Base-by-base conservation (phyloP, 2,329 filamentous ascomycete genomes). In the Colletotrichum sp. region DNA sequence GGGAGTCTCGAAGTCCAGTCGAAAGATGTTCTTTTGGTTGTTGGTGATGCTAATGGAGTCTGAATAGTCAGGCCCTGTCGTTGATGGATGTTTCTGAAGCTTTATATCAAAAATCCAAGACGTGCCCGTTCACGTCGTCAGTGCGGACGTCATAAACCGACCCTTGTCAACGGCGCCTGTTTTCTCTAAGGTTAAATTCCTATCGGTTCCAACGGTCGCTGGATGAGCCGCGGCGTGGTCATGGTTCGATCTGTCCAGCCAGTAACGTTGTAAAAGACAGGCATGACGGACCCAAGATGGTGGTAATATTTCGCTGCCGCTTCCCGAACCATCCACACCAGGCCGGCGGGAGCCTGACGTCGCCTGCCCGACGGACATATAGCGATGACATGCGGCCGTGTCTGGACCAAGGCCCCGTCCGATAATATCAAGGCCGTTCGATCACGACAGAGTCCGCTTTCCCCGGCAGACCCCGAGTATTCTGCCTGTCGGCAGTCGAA, bases 31-130 rank as follows among this genome's bases (percentile, higher is more conserved):
- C 26, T 48, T 3, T 48, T n/a, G 6, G 18, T n/a, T 48, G 18
- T 4, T 48, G 5, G 39, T 6, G 6, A 7, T n/a, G 39, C 5
- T 43, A 24, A 60, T 28, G 32, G 4, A 5, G 12, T 43, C 18
- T 48, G 18, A 6, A 18, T 30, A 2, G 0, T 7, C 13, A 1
- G 9, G 1, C 1, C 0, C 0, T 3, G 7, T 24, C 6, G 0
- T 7, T 4, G 5, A 7, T 7, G 21, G 66, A 16, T 13, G 7
- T n/a, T 16, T 16, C 10, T 26, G n/a, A 36, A 18, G 28, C 30
- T 57, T 67, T 67, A 57, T 67, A 67, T 57, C 13, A 12, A 12
- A 10, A 21, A 1, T 32, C 15, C 57, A 16, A 15, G 16, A 36
- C 65, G 8, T 6, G 13, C 10, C 30, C 65, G 28, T 67, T 26